Evolutionary conservation across 495 filamentous ascomycete species (phyloP), one percentile per base, ranked within the genome.

Genomic region (Neurospora pannonica): DNA sequence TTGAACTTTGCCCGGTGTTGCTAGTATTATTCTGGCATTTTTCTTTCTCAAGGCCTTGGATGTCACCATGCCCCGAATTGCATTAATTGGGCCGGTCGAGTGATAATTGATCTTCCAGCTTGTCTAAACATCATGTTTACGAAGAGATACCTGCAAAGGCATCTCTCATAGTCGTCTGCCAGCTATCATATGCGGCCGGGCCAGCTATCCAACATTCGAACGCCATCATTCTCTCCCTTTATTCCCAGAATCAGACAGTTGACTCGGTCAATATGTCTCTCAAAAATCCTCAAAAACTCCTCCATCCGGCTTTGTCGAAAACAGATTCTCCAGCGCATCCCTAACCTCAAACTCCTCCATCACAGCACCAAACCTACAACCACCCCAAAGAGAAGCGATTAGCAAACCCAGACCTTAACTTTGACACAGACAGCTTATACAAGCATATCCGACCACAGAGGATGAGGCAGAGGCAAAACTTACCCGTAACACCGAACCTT

Each of bases 401-500:
- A 81, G 77, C 71, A 71, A 71, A 37, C 37, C 11, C 24, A 19
- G 3, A 21, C 24, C 17, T 21, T 28, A 38, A n/a, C 48, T 28
- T 34, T 17, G 38, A 69, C 2, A 70, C 19, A n/a, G 3, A 9
- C 76, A 60, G n/a, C n/a, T n/a, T n/a, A 24, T 19, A 15, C 62
- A 31, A 72, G 71, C 28, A 36, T 3, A 28, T 48, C 19, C 34
- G 37, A 24, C n/a, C 48, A 36, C 71, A 60, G 5, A 37, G 31
- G 28, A 28, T 13, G 21, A 46, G 4, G 21, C 34, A 36, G 69
- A 48, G 69, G 62, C 79, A 71, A 79, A 48, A 91, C 94, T 74
- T 88, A 98, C 86, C 96, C 96, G 83, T 98, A 97, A 82, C 96
- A 99, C 72, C 94, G 88, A 72, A 97, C 89, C 81, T 97, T 98